Base-by-base conservation (phyloP, 2,329 filamentous ascomycete species). In the Diaporthe ilicicola region DNA sequence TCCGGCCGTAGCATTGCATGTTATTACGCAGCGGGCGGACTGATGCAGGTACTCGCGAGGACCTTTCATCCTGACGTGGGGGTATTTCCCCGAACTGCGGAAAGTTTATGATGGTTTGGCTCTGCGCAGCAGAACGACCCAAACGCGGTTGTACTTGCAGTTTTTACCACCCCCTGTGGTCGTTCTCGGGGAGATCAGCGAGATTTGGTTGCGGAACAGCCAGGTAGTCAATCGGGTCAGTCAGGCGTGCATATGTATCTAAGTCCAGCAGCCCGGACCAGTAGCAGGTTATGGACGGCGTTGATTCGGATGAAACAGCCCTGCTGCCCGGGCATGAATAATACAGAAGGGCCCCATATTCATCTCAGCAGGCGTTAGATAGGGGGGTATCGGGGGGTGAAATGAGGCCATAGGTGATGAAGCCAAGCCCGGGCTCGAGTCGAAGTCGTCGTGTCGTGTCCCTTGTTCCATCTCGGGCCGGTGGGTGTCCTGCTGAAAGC, bases 221-320 rank as follows among this genome's bases (percentile, higher is more conserved):
- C 42, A 29, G 39, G 54, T 15, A 29, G 24, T 13, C 55, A n/a
- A n/a, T n/a, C n/a, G n/a, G n/a, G n/a, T n/a, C n/a, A n/a, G n/a
- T n/a, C n/a, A 13, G 27, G 10, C 42, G 37, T n/a, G 17, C n/a
- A 15, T n/a, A 48, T 8, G 8, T n/a, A 17, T 22, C 22, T 5
- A 34, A 32, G 56, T 19, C 48, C 5, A 42, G 42, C 56, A 24
- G 56, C 27, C 51, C 56, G 39, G 56, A 64, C 10, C 27, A 50
- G 44, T 44, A 50, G 59, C 44, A 64, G 44, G 59, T 42, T 64
- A 64, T 50, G 42, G 59, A 27, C n/a, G 59, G 46, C 19, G 42
- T 64, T 64, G 44, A 64, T 50, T 64, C 44, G 59, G 59, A 64
- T 64, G 59, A 64, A 64, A 64, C 59, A 64, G 59, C 59, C 59